Evolutionary conservation across 352 stramenopile species (phyloP), one percentile per base, ranked within the genome.

Genomic region (Pythium dissimile): DNA sequence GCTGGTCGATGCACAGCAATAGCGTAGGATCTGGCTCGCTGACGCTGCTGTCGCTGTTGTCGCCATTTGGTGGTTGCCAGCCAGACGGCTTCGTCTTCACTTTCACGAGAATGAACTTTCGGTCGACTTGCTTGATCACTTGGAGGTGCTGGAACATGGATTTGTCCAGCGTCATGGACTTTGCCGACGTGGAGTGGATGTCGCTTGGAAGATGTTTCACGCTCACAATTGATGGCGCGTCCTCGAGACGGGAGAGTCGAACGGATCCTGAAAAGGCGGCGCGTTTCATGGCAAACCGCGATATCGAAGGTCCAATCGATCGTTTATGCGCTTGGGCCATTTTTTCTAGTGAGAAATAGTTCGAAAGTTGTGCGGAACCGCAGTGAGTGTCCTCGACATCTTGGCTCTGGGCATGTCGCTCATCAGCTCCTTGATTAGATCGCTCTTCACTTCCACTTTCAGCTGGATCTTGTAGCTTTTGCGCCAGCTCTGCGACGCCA

Each of bases 81-180:
- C n/a, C n/a, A n/a, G n/a, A n/a, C n/a, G n/a, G 59, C 69, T 10
- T 74, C 45, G 11, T 66, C 44, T 7, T 62, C 21, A 69, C 70
- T 58, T 69, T 70, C 38, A 84, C 85, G 11, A 97, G 75, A 47
- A 97, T 94, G 64, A 97, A 97, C 62, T 97, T 97, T 8, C 74
- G 70, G 60, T 97, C 89, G 24, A 97, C 78, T 64, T 97, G 91
- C 2, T 75, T 74, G 65, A 97, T 84, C 1, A 97, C 85, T 39
- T 84, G 44, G 21, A 94, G 44, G 10, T 64, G 69, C 0, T 64
- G 35, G n/a, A 97, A 71, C 16, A 88, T 79, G 6, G 78, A 63
- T 49, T 84, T 88, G 27, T 76, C 75, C 16, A 97, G 68, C 46
- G 87, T 86, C 51, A 89, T 62, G 20, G 39, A 16, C 32, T 54